A percentile compares a stretch with the other conserved stretches of the same genome.
These are phyloP conservation scores for Ceratocystis huliohia DNA, from an alignment of 2,329 filamentous ascomycete species.

Conservation along the genomic window DNA sequence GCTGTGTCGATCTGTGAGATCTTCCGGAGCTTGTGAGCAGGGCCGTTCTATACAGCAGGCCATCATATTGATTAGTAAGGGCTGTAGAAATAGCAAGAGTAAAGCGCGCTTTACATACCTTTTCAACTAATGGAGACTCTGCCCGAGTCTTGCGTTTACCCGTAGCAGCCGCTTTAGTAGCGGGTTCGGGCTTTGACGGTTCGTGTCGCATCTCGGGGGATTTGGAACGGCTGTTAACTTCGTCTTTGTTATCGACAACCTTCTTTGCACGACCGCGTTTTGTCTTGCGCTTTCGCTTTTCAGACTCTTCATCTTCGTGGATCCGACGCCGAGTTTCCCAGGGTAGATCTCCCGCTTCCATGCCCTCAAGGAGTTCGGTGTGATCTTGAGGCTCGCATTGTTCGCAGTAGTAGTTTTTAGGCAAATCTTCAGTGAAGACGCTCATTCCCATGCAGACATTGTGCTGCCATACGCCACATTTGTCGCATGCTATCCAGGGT, in stretches of 20 bases:
- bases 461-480: conserved; percentile 90
- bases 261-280: conserved; percentile 54
- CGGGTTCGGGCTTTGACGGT: conserved; percentile 38
- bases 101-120: conserved; percentile 31
- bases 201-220: conserved; percentile 24
- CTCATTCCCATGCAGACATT: conserved; percentile 87
- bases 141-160: conserved; percentile 48
- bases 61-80: not conserved
- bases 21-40: conserved; percentile 40
- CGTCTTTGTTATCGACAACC: conserved; percentile 49
- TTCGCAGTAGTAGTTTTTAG: conserved; percentile 85
- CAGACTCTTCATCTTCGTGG: conserved; percentile 49
- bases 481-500: conserved; percentile 92
- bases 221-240: conserved; percentile 22
- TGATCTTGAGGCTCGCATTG: conserved; percentile 76
- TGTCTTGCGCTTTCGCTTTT: conserved; percentile 42
- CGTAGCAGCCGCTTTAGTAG: conserved; percentile 29
- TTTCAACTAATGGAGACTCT: conserved; percentile 42
- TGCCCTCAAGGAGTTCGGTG: conserved; percentile 62
- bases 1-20: conserved; percentile 38
- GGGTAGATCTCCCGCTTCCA: conserved; percentile 67
- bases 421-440: conserved; percentile 63
- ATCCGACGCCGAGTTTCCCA: conserved; percentile 62
- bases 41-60: conserved; percentile 28
- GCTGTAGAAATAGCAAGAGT: not conserved